Evolutionary conservation across 2,329 filamentous ascomycete genomes (phyloP), one percentile per base, ranked within the genome.

Genomic region (Botrytis elliptica): DNA sequence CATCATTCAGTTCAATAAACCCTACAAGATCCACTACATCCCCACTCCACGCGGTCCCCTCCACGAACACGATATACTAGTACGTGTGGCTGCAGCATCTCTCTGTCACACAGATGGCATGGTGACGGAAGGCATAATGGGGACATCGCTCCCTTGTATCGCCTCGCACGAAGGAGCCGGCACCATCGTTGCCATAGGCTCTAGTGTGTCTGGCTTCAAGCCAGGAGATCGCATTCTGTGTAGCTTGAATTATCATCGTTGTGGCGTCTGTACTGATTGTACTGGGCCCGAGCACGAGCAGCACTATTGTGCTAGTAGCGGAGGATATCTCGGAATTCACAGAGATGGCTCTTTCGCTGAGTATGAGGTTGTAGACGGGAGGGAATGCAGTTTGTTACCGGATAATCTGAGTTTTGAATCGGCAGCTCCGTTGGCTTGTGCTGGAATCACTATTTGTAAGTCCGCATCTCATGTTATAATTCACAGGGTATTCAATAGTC

Each of bases 61-160:
- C 25, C 80, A 81, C 65, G 70, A 77, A 60, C 65, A 86, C 76
- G 88, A 90, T 75, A 82, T 91, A n/a, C 85, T 90, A 52, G 83
- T 91, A 77, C 89, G 88, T 79, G 83, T 89, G 65, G 88, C 86
- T 71, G 22, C 57, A 5, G 88, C 87, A 16, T 89, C 87, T 1
- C 85, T 89, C 78, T 91, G 89, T 82, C 89, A 91, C 82, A 90
- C 89, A 0, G 89, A 91, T 81, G 80, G 81, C 75, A 88, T 90
- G 86, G 87, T 89, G 6, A 77, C 78, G 10, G 77, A 82, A 2
- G 88, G 88, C 66, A 80, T 84, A 64, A 86, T 90, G 79, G 80
- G 79, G 10, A 83, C 84, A 0, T 72, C 79, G 4, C 82, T 90
- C 1, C 88, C 88, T 0, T 83, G 84, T 73, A 89, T 84, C 14